phyloP scores from a whole-genome alignment of 108 stramenopile genomes.

The Skeletonema grethae region DNA sequence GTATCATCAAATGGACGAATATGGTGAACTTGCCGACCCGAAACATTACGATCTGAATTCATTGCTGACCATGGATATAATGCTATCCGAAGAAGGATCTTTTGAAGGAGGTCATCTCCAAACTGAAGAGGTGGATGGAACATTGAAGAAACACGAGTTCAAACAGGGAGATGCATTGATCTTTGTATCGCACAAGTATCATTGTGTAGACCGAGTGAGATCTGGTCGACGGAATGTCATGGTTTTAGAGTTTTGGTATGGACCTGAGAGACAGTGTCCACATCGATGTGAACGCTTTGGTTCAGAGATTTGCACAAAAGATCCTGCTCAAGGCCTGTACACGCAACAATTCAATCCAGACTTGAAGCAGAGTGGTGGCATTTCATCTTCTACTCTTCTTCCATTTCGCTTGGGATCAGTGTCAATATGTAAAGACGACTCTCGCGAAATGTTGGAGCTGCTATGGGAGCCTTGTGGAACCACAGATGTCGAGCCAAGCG shows the following conservation, averaged over 20 bases:
- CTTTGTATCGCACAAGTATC: constrained; percentile 35
- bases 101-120: constrained; percentile 29
- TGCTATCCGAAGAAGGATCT: constrained; percentile 21
- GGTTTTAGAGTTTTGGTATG: constrained; percentile 41
- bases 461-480: constrained; percentile 31
- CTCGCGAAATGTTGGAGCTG: constrained; percentile 20
- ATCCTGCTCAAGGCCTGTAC: constrained; percentile 20
- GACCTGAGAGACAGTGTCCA: constrained; percentile 28
- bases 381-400: constrained; percentile 8
- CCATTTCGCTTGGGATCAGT: constrained; percentile 35
- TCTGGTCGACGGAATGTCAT: constrained; percentile 37
- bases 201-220: constrained; percentile 18
- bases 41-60: constrained; percentile 36
- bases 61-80: constrained; percentile 27
- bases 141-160: constrained; percentile 20
- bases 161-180: constrained; percentile 33
- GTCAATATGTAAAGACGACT: constrained; percentile 7
- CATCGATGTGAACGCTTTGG: constrained; percentile 39
- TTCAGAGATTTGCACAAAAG: constrained; percentile 20
- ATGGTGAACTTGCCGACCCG: constrained; percentile 21
- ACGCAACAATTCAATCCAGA: constrained; percentile 10
- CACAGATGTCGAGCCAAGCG: not conserved
- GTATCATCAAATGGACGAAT: constrained; percentile 34
- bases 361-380: not conserved
- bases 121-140: constrained; percentile 25